Evolutionary conservation across 768 basidiomycete species (phyloP).

Genomic region (Lactarius pseudohatsudake): DNA sequence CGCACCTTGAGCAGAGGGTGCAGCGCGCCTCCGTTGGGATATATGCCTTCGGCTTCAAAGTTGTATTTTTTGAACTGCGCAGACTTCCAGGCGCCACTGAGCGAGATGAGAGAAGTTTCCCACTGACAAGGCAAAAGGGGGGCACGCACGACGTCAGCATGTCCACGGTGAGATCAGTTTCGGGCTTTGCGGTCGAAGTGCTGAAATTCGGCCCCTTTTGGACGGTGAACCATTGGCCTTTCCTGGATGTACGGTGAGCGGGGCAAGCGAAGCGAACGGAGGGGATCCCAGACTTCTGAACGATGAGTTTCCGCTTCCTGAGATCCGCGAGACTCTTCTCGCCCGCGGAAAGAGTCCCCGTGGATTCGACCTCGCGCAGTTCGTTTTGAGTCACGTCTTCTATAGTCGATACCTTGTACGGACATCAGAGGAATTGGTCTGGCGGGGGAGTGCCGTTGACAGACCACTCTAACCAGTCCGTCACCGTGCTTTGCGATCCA

Average conservation of each 20-base stretch:
- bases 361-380: conserved; percentile 67
- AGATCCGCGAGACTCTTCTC: conserved; percentile 86
- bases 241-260: conserved; percentile 49
- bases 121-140: background rate
- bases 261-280: background rate
- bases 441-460: conserved; percentile 36
- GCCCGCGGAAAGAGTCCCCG: conserved; percentile 68
- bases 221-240: conserved; percentile 93
- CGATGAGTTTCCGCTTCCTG: conserved; percentile 85
- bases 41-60: conserved; percentile 93
- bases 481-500: conserved; percentile 94
- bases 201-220: conserved; percentile 84
- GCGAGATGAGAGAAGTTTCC: conserved; percentile 1
- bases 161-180: conserved; percentile 95
- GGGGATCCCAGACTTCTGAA: conserved; percentile 60
- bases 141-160: conserved; percentile 83
- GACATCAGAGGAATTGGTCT: conserved; percentile 22
- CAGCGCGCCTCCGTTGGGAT: conserved; percentile 85
- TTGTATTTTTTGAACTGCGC: conserved; percentile 97
- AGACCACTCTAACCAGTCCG: conserved; percentile 81
- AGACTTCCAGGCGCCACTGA: conserved; percentile 91
- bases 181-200: conserved; percentile 87
- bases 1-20: conserved; percentile 97
- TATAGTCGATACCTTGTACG: conserved; percentile 56
- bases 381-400: conserved; percentile 75